phyloP scores from a whole-genome alignment of 805 yeast species.

The Gaillardinia entomophila region DNA sequence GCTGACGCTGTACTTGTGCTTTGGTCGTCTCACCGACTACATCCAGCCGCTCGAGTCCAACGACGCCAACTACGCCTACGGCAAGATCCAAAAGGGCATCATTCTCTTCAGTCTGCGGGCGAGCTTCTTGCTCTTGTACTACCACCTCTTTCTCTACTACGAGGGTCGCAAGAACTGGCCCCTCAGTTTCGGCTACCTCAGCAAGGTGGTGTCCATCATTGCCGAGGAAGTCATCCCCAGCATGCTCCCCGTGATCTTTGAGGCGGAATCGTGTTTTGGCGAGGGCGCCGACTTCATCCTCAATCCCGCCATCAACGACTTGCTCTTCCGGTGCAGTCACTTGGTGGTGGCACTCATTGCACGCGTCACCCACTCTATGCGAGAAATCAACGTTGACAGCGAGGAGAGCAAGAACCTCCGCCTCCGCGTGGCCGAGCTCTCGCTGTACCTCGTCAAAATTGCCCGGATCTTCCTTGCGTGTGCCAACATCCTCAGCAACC shows the following conservation, averaged over 20 bases:
- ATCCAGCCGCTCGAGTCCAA: neutral
- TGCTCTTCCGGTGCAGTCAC: neutral
- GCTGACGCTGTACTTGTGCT: neutral
- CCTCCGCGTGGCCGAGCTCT: neutral
- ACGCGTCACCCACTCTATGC: no score
- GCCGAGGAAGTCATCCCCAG: constrained; percentile 27
- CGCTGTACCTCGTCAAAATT: neutral
- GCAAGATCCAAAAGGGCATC: neutral
- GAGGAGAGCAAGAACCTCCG: no score
- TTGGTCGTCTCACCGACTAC: constrained; percentile 1
- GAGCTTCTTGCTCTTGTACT: constrained; percentile 16
- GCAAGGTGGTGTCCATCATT: constrained; percentile 18
- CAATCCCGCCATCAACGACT: constrained; percentile 27
- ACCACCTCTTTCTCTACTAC: constrained; percentile 35
- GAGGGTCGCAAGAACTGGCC: constrained; percentile 21
- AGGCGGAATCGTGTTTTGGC: constrained; percentile 34
- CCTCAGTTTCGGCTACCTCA: constrained; percentile 28
- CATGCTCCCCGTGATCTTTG: constrained; percentile 22
- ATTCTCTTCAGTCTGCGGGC: neutral
- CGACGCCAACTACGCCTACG: neutral
- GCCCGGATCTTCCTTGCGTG: neutral
- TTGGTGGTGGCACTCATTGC: no score
- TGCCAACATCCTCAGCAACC: neutral
- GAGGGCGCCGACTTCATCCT: constrained; percentile 34
- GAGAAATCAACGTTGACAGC: no score